These are phyloP conservation scores for Nyssa sinensis DNA, from an alignment of 148 eudicot genomes.

Conservation along the genomic window DNA sequence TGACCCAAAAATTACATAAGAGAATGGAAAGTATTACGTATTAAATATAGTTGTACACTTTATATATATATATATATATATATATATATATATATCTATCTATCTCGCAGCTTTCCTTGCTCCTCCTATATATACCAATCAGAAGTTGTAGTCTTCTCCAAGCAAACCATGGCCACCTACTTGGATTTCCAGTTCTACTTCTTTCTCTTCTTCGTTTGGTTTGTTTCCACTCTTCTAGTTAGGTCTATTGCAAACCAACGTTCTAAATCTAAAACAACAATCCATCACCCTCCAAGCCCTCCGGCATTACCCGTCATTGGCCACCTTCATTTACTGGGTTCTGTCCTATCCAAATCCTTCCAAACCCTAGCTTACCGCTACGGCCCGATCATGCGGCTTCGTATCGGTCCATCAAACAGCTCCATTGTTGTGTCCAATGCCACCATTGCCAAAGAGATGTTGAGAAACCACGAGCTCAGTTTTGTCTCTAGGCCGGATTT, in stretches of 20 bases:
- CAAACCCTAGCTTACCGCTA: conserved; percentile 17
- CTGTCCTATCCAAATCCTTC: conserved; percentile 18
- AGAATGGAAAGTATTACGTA: too few species aligned
- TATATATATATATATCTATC: too few species aligned
- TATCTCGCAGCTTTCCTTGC: too few species aligned
- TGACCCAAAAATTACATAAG: too few species aligned
- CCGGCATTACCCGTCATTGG: conserved; percentile 27
- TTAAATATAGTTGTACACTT: too few species aligned
- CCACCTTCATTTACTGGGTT: conserved; percentile 26
- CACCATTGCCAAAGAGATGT: conserved; percentile 12
- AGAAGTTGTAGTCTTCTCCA: not conserved
- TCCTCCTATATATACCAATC: too few species aligned
- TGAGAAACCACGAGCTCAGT: conserved; percentile 20
- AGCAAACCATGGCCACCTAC: not conserved
- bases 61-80: too few species aligned
- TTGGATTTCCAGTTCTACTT: not conserved
- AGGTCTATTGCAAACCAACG: not conserved
- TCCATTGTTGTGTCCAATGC: conserved; percentile 25
- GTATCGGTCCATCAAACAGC: conserved; percentile 16
- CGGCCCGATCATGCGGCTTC: conserved; percentile 30
- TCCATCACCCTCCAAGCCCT: conserved; percentile 26
- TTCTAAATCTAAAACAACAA: not conserved
- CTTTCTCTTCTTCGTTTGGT: conserved; percentile 11
- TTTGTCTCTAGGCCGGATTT: conserved; percentile 16
- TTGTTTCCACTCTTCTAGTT: conserved; percentile 11